These are phyloP conservation scores for Canavalia gladiata DNA, from an alignment of 306 rosid species.

Conservation along the genomic window DNA sequence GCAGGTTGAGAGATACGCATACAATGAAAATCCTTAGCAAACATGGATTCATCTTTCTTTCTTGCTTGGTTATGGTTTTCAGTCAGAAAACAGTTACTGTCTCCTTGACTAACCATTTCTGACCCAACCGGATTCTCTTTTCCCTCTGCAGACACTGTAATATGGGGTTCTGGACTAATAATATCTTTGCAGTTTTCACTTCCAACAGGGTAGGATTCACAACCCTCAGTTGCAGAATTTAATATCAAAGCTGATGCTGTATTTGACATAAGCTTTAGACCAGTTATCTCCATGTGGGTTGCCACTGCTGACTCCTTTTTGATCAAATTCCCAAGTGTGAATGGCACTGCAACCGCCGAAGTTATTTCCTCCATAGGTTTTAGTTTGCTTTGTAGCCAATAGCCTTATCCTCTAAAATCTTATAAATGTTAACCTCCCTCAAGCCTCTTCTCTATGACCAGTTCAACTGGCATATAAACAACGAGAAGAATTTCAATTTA, in stretches of 20 bases:
- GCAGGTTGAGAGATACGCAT: conserved; percentile 38
- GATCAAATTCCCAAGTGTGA: conserved; percentile 61
- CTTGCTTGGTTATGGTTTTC: conserved; percentile 41
- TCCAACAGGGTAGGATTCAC: conserved; percentile 54
- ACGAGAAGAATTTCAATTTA: conserved; percentile 14
- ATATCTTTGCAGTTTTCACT: conserved; percentile 37
- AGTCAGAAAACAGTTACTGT: background rate
- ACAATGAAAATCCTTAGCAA: conserved; percentile 43
- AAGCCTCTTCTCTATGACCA: conserved; percentile 33
- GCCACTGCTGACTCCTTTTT: conserved; percentile 64
- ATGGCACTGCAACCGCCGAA: conserved; percentile 70
- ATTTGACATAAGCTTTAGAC: conserved; percentile 66
- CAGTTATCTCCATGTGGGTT: conserved; percentile 65
- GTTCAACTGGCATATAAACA: conserved; percentile 41
- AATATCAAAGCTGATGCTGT: conserved; percentile 60
- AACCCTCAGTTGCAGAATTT: conserved; percentile 49
- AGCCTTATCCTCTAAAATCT: conserved; percentile 50
- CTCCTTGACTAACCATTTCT: conserved; percentile 46
- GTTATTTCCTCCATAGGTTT: conserved; percentile 68
- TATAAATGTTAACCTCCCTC: conserved; percentile 32
- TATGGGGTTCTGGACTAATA: conserved; percentile 42
- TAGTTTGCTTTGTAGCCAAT: conserved; percentile 42
- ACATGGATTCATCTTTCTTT: conserved; percentile 43
- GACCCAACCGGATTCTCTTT: conserved; percentile 52
- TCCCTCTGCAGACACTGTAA: conserved; percentile 36